Evolutionary conservation across 768 basidiomycete genomes (phyloP), one percentile per base, ranked within the genome.

Genomic region (Calocybe indica): DNA sequence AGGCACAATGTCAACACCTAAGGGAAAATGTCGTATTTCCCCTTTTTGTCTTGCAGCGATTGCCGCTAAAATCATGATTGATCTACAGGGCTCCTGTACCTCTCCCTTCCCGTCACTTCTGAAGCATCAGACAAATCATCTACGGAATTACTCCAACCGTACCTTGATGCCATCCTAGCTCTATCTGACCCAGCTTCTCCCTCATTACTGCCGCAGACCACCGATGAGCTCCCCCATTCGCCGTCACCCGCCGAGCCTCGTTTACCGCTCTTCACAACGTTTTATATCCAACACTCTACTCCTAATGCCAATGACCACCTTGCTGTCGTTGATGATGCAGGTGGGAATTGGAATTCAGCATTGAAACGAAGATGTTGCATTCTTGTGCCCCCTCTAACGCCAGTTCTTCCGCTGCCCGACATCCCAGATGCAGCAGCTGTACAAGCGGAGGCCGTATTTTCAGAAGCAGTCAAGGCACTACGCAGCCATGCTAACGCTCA

Each of bases 1-100:
- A 57, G 83, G 79, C 7, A 83, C 83, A 10, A 69, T 90, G 68
- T 82, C 85, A 5, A 74, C 86, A 14, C 92, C 92, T 0, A 67
- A 71, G 42, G 86, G 80, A 2, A 83, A 82, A 73, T 87, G 88
- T 85, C 22, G 56, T 56, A 82, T 69, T 52, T 28, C 45, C 33
- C 47, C 39, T 44, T 30, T 13, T 45, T 45, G 39, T 40, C 32
- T 14, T 40, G 35, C 30, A n/a, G 35, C 11, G 15, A 37, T 37
- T 34, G 34, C 33, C 22, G 29, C 46, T 7, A 37, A 43, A 50
- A 45, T 53, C 45, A 45, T 53, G 14, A 53, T 14, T 30, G 31
- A 9, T 44, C 11, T 45, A 7, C 55, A 88, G 86, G 73, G 71
- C 70, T 85, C n/a, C 33, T 83, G 6, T 80, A 83, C 58, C 63